phyloP scores from a whole-genome alignment of 176 grass and related monocot genomes.

The Carex myosuroides region DNA sequence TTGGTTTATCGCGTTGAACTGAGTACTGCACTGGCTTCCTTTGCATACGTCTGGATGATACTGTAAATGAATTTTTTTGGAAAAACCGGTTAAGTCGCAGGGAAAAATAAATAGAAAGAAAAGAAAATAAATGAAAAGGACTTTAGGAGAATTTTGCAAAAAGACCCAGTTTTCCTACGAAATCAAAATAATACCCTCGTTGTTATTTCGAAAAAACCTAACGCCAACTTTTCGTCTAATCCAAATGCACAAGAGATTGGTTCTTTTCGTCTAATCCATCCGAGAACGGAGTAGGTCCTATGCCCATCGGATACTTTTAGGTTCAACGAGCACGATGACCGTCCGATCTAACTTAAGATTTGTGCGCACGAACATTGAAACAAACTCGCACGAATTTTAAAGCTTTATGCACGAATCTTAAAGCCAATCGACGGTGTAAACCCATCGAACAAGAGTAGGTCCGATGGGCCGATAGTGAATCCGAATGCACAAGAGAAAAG shows the following conservation, averaged over 20 bases:
- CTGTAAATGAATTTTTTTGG: not conserved
- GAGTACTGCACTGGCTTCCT: conserved; percentile 29
- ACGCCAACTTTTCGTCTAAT: not conserved
- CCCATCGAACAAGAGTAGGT: too few relatives aligned
- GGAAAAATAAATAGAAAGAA: not conserved
- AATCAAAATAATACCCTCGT: not conserved
- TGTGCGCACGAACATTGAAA: too few relatives aligned
- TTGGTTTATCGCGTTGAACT: conserved; percentile 36
- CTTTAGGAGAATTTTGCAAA: not conserved
- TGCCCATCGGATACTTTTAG: too few relatives aligned
- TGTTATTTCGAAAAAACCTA: not conserved
- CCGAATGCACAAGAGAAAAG: not conserved
- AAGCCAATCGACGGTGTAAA: too few relatives aligned
- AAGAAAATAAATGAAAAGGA: not conserved
- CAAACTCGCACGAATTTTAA: too few relatives aligned
- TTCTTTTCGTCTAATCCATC: too few relatives aligned
- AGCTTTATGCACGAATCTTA: too few relatives aligned
- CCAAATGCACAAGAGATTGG: not conserved
- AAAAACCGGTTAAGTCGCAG: not conserved
- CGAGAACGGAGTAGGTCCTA: too few relatives aligned
- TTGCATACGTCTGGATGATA: conserved; percentile 52
- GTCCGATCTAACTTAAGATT: too few relatives aligned
- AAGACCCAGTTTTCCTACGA: not conserved
- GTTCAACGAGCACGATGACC: too few relatives aligned
- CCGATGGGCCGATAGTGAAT: too few relatives aligned